These are phyloP conservation scores for Colletotrichum sp. DNA, from an alignment of 2,329 filamentous ascomycete genomes.

Conservation along the genomic window DNA sequence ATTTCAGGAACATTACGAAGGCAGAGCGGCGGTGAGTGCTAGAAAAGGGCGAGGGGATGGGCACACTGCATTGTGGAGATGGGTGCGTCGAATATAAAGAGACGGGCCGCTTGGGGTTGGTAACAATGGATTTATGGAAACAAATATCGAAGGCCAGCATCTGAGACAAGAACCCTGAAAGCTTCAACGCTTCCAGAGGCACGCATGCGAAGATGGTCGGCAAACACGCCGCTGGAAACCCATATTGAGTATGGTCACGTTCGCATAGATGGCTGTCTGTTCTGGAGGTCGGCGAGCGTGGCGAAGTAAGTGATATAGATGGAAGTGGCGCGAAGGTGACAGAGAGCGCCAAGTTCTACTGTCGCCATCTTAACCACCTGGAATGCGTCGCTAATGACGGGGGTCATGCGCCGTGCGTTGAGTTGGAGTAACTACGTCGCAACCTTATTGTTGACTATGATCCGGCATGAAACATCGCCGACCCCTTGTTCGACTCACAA, in stretches of 20 bases:
- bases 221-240: neutral
- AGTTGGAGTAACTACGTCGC: neutral
- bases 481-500: neutral
- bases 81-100: neutral
- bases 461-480: neutral
- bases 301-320: neutral
- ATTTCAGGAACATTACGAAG: neutral
- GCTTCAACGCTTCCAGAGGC: neutral
- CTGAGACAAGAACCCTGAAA: neutral
- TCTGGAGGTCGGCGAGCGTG: neutral
- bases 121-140: neutral
- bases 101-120: neutral
- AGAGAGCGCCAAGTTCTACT: neutral
- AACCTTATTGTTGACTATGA: neutral
- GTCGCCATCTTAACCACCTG: neutral
- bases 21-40: neutral
- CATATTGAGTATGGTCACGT: neutral
- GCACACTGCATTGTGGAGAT: neutral
- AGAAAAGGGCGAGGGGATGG: neutral
- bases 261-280: neutral
- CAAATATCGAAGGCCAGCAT: neutral
- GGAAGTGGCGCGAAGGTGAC: neutral
- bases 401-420: neutral
- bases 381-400: neutral
- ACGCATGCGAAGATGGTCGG: neutral